Percentiles rank a stretch among this genome's conserved stretches.
These are phyloP conservation scores for Claviceps spartinae DNA, from an alignment of 2,329 filamentous ascomycete genomes.

Conservation along the genomic window DNA sequence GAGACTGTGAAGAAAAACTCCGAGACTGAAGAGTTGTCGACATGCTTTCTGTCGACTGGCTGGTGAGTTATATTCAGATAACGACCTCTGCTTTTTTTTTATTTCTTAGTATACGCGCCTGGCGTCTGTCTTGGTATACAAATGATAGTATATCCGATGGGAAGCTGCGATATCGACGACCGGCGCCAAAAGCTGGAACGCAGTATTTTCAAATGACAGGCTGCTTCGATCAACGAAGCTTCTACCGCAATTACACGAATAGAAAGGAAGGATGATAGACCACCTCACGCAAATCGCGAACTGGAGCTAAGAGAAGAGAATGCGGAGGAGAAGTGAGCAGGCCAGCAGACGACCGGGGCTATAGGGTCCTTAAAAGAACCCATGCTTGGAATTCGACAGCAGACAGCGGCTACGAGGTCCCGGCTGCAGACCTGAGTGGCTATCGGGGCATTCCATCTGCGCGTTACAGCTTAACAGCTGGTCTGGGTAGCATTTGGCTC, in stretches of 20 bases:
- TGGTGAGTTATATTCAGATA: conserved; percentile 18
- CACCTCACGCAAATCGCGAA: conserved; percentile 3
- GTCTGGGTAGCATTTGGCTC: conserved; percentile 2
- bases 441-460: conserved; percentile 9
- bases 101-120: background rate
- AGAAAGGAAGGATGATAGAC: conserved; percentile 9
- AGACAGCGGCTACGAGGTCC: conserved; percentile 15
- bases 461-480: conserved; percentile 6
- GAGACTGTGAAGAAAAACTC: conserved; percentile 25
- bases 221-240: conserved; percentile 32
- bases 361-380: conserved; percentile 16
- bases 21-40: conserved; percentile 22
- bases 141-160: conserved; percentile 6
- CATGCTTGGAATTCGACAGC: conserved; percentile 5
- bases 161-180: conserved; percentile 17
- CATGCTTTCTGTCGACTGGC: conserved; percentile 24
- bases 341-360: conserved; percentile 14
- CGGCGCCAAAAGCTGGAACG: conserved; percentile 18
- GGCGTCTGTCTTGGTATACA: background rate
- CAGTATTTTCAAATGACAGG: conserved; percentile 22
- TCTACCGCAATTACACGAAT: conserved; percentile 17
- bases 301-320: conserved; percentile 22
- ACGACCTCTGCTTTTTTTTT: background rate
- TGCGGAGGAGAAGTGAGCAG: conserved; percentile 16
- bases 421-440: conserved; percentile 14